These are phyloP conservation scores for Entomortierella chlamydospora DNA, from an alignment of 192 early-diverging fungal genomes.

Conservation along the genomic window DNA sequence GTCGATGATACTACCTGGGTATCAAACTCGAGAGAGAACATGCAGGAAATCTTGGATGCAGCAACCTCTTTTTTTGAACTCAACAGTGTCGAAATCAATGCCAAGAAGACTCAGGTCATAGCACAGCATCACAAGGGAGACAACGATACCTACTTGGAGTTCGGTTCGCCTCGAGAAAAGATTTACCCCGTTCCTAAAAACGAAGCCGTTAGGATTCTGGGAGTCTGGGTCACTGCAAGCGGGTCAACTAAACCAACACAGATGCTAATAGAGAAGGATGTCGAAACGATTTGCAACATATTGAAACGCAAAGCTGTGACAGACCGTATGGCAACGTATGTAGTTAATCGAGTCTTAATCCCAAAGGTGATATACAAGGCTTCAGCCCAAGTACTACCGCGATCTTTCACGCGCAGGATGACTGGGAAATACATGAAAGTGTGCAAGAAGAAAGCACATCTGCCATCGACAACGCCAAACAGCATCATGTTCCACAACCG, in stretches of 20 bases:
- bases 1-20: slow-evolving; percentile 28
- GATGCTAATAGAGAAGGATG: background rate
- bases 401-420: background rate
- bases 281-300: slow-evolving; percentile 7
- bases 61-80: slow-evolving; percentile 19
- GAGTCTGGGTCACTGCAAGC: slow-evolving; percentile 17
- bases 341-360: slow-evolving; percentile 19
- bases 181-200: background rate
- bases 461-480: slow-evolving; percentile 27
- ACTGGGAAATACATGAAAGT: slow-evolving; percentile 27
- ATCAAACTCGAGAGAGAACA: background rate
- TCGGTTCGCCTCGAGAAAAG: slow-evolving; percentile 7
- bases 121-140: slow-evolving; percentile 5
- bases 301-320: slow-evolving; percentile 13
- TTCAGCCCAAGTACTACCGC: background rate
- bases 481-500: slow-evolving; percentile 17
- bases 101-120: slow-evolving; percentile 14
- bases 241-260: slow-evolving; percentile 6
- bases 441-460: slow-evolving; percentile 1
- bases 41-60: slow-evolving; percentile 15
- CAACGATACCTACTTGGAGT: background rate
- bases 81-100: slow-evolving; percentile 20
- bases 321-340: slow-evolving; percentile 10
- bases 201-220: slow-evolving; percentile 12
- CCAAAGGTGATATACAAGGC: slow-evolving; percentile 3